A percentile compares a stretch with the other conserved stretches of the same genome.
phyloP scores from a whole-genome alignment of 1,284 basidiomycete genomes.

The Termitomyces sp. region DNA sequence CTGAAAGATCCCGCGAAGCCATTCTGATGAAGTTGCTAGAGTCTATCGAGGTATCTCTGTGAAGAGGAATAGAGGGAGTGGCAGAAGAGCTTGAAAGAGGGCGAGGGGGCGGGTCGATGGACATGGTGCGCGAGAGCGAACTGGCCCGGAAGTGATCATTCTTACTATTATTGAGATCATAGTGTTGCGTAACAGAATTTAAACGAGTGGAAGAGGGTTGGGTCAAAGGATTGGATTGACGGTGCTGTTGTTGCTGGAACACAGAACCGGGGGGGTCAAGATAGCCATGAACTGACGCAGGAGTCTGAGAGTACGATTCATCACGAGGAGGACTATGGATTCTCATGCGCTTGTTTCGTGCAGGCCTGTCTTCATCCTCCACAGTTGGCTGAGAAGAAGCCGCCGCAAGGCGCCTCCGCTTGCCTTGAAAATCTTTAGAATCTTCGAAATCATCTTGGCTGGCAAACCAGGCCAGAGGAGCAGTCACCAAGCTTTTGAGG shows the following conservation, averaged over 20 bases:
- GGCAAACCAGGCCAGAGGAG: conserved; percentile 57
- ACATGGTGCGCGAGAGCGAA: conserved; percentile 50
- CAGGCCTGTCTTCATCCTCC: conserved; percentile 24
- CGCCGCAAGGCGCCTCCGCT: conserved; percentile 39
- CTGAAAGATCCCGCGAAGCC: conserved; percentile 26
- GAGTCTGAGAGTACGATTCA: conserved; percentile 17
- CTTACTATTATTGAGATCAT: conserved; percentile 27
- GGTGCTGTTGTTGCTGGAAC: conserved; percentile 31
- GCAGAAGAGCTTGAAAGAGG: conserved; percentile 38
- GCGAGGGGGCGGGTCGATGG: conserved; percentile 49
- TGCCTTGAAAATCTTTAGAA: conserved; percentile 43
- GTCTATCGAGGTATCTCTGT: conserved; percentile 25
- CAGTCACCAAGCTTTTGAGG: conserved; percentile 61
- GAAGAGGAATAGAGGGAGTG: conserved; percentile 22
- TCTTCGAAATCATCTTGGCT: conserved; percentile 40
- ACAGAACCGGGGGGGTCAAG: conserved; percentile 50
- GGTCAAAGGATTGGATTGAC: conserved; percentile 18
- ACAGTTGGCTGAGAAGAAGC: conserved; percentile 26
- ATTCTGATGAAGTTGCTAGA: conserved; percentile 13
- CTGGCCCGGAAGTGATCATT: conserved; percentile 31
- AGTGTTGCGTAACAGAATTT: conserved; percentile 26
- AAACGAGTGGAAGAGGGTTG: conserved; percentile 25
- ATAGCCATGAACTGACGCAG: conserved; percentile 29
- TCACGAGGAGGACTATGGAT: conserved; percentile 44
- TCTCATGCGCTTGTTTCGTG: conserved; percentile 48